Evolutionary conservation across 2,329 filamentous ascomycete species (phyloP), one percentile per base, ranked within the genome.

Genomic region (Verticillium nubilum): DNA sequence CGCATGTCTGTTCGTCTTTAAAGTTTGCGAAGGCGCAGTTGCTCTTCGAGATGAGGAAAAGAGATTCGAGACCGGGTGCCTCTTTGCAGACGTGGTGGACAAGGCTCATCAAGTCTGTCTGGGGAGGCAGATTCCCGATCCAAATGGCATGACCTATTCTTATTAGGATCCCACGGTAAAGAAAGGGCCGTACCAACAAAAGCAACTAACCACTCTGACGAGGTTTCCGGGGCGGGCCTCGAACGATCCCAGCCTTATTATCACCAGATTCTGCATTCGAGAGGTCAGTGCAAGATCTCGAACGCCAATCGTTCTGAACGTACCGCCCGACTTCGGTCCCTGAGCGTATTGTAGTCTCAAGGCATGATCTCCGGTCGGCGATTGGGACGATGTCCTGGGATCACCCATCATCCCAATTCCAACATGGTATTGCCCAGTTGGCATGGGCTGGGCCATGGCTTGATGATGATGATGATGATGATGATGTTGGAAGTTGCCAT

Each of bases 1-100:
- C 76, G 69, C 92, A 97, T 5, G 86, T 86, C 3, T 80, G 76
- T 67, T 97, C 92, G 56, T 91, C 89, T 63, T 88, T 90, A 72
- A 96, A 98, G 69, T 98, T 98, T 64, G 96, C 92, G 76, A 98
- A 98, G 0, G 93, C 94, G 69, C 94, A 98, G 70, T 97, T 97
- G 72, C 93, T 97, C 73, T 97, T 97, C 0, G 93, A 94, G 47
- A 98, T 98, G 35, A 98, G 78, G 66, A 98, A 97, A 0, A 98
- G 78, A 54, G 92, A 97, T 70, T 97, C 90, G 25, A 98, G 85
- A 1, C 92, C 84, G 0, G 81, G 83, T 0, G 91, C 88, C 64
- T 93, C 89, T 63, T 85, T 86, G 62, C 91, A 96, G 60, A 97
- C 95, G 70, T 97, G 91, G 61, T 95, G 86, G 57, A 97, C 96